phyloP scores from a whole-genome alignment of 2,329 filamentous ascomycete genomes.

The Emmonsiellopsis sp. region DNA sequence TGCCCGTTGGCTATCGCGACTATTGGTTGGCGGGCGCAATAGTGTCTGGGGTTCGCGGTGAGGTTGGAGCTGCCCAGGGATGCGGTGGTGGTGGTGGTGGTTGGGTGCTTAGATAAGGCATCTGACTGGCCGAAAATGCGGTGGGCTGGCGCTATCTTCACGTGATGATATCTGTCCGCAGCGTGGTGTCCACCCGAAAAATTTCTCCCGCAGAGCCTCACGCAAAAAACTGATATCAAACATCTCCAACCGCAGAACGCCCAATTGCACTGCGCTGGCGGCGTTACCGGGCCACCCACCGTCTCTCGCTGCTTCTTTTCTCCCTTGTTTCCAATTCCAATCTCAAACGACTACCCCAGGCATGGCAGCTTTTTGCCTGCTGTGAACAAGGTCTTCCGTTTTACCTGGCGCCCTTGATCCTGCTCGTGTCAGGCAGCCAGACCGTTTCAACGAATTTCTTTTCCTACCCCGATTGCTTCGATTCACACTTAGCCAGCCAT shows the following conservation, averaged over 20 bases:
- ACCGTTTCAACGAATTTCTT: neutral
- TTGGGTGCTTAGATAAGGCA: neutral
- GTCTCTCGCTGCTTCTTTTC: neutral
- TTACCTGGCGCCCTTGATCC: neutral
- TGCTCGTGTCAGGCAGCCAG: neutral
- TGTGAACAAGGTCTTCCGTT: neutral
- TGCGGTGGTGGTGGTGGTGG: neutral
- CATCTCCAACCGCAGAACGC: neutral
- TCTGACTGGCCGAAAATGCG: neutral
- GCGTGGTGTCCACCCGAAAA: constrained; percentile 27
- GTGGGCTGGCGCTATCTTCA: constrained; percentile 22
- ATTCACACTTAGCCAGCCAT: constrained; percentile 27
- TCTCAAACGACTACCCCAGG: neutral
- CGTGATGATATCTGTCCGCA: constrained; percentile 29
- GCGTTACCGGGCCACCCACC: no score
- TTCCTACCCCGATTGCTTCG: neutral
- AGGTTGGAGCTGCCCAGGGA: no score
- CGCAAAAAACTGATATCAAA: neutral
- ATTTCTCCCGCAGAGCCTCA: constrained; percentile 12
- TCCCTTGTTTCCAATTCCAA: neutral
- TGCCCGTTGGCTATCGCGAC: neutral
- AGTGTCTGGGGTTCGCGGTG: no score
- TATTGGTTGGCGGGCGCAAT: neutral
- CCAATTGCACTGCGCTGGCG: no score
- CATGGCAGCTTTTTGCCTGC: neutral